phyloP scores from a whole-genome alignment of 2,329 filamentous ascomycete genomes.

The Fusarium sp. region DNA sequence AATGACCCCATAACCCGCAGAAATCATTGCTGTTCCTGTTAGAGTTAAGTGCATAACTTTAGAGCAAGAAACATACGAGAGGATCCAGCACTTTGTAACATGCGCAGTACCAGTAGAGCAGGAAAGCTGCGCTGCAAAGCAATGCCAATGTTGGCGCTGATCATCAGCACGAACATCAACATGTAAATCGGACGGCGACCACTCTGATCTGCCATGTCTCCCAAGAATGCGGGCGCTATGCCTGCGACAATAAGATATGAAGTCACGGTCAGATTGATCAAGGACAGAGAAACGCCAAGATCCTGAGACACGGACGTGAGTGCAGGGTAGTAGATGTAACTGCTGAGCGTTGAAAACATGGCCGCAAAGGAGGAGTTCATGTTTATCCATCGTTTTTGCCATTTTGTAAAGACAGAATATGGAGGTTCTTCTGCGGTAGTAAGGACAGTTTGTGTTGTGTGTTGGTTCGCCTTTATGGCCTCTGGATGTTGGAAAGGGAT shows the following conservation, averaged over 20 bases:
- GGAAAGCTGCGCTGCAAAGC: conserved; percentile 1
- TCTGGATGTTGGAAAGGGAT: not conserved
- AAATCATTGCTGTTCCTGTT: not conserved
- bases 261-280: conserved; percentile 24
- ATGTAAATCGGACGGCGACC: conserved; percentile 68
- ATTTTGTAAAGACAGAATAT: not conserved
- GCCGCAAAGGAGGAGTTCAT: not conserved
- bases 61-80: not conserved
- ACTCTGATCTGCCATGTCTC: conserved; percentile 65
- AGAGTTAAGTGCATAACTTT: not conserved
- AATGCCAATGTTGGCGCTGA: conserved; percentile 51
- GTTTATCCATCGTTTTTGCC: not conserved
- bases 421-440: not conserved
- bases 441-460: not conserved
- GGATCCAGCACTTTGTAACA: conserved; percentile 4
- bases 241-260: conserved; percentile 21
- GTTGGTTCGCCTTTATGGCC: not conserved
- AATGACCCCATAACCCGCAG: conserved; percentile 14
- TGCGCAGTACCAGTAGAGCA: conserved; percentile 1
- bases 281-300: conserved; percentile 1
- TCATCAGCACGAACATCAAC: conserved; percentile 62
- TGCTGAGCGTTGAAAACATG: conserved; percentile 22
- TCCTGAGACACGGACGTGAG: not conserved
- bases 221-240: conserved; percentile 46
- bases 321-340: conserved; percentile 22